Conservation (phyloP, 2,329 filamentous ascomycete species). For the Colletotrichum falcatum region DNA sequence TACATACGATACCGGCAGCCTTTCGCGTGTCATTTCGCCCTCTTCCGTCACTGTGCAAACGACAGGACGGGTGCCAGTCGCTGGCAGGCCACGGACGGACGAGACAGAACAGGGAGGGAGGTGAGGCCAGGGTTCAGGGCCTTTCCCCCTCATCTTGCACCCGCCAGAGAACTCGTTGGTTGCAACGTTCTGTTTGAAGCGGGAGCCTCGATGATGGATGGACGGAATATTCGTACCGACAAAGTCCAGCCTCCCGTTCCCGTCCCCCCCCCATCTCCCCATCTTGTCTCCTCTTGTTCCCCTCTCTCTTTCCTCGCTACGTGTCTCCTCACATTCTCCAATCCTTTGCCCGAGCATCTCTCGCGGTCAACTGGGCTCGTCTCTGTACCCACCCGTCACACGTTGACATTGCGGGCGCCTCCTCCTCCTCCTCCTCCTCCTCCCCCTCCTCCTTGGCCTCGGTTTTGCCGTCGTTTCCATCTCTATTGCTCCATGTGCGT, state of each 20-base stretch:
- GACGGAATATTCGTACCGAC: not conserved
- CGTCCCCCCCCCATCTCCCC: not conserved
- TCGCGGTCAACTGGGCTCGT: not conserved
- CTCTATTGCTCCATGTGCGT: slow-evolving; percentile 10
- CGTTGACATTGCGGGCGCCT: slow-evolving; percentile 2
- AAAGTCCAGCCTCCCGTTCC: not conserved
- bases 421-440: not conserved
- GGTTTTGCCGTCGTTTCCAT: slow-evolving; percentile 1
- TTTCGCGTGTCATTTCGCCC: not conserved
- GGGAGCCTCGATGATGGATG: not conserved
- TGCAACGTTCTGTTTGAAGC: too few species aligned
- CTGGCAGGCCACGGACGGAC: not conserved
- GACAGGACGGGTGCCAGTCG: not conserved
- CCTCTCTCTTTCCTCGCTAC: not conserved
- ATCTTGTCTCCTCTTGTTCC: slow-evolving; percentile 5
- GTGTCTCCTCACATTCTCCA: not conserved
- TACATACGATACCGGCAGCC: not conserved
- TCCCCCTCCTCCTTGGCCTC: not conserved
- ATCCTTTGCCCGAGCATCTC: not conserved
- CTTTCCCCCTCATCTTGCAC: not conserved
- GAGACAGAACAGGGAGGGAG: not conserved
- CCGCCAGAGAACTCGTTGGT: not conserved
- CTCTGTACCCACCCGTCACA: slow-evolving; percentile 8
- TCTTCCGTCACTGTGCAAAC: not conserved
- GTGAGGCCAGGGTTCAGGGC: slow-evolving; percentile 29